These are phyloP conservation scores for Epichloe uncinata DNA, from an alignment of 2,329 filamentous ascomycete genomes.

Conservation along the genomic window DNA sequence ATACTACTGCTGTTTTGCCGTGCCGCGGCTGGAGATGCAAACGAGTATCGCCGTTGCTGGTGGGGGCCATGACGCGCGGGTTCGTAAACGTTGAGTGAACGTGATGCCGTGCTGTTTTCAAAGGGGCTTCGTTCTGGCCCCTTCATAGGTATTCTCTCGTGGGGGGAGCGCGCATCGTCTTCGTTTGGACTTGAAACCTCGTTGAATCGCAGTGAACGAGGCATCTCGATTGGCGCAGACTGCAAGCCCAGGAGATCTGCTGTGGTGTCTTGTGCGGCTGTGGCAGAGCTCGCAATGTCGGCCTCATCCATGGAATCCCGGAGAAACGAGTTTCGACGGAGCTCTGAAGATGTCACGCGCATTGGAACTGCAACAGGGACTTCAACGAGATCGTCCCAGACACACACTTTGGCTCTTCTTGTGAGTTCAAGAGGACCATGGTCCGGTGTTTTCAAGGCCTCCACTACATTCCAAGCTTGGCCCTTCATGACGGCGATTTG, in stretches of 20 bases:
- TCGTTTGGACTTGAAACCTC: slow-evolving; percentile 42
- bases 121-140: slow-evolving; percentile 9
- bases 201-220: slow-evolving; percentile 58
- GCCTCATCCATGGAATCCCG: slow-evolving; percentile 56
- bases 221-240: slow-evolving; percentile 50
- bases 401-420: slow-evolving; percentile 76
- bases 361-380: slow-evolving; percentile 89
- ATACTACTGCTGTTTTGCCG: slow-evolving; percentile 37
- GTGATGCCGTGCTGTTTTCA: slow-evolving; percentile 24
- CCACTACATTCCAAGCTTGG: slow-evolving; percentile 97
- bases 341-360: slow-evolving; percentile 71
- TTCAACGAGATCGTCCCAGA: slow-evolving; percentile 97
- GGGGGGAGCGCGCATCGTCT: slow-evolving; percentile 26
- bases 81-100: slow-evolving; percentile 30
- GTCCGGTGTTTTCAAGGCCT: slow-evolving; percentile 84
- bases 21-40: slow-evolving; percentile 32
- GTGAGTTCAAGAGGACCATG: slow-evolving; percentile 92
- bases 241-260: slow-evolving; percentile 59
- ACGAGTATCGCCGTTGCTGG: slow-evolving; percentile 41
- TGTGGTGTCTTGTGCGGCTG: slow-evolving; percentile 20
- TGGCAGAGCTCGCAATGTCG: slow-evolving; percentile 53
- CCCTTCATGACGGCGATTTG: slow-evolving; percentile 99
- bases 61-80: slow-evolving; percentile 28
- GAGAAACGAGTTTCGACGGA: slow-evolving; percentile 49
- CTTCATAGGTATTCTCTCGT: slow-evolving; percentile 14